Evolutionary conservation across 2,329 filamentous ascomycete genomes (phyloP), one percentile per base, ranked within the genome.

Genomic region (Botrytis galanthina): DNA sequence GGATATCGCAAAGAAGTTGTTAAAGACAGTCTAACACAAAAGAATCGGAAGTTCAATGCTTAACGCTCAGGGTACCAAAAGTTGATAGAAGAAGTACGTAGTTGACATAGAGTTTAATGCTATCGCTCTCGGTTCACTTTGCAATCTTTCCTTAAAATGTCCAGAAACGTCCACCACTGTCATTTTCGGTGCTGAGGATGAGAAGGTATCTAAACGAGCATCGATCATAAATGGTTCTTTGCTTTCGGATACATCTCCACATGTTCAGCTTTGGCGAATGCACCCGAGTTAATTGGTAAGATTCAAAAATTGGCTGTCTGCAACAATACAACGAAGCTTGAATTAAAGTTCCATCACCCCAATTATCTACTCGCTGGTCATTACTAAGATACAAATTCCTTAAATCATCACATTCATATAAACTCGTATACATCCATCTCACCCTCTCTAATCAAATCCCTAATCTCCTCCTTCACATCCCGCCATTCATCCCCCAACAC

Each of bases 401-500:
- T 16, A 4, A 29, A 57, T 12, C 6, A 57, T 29, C 6, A 14
- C 18, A 26, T 29, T 20, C 10, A 67, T 7, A 67, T 35, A 51
- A 67, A 67, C 29, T 67, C 42, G n/a, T 67, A 67, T 10, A 51
- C 44, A 26, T 35, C 29, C 29, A 18, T n/a, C 48, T 39, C 35
- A n/a, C 48, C 48, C 14, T 54, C 66, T 20, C 35, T 8, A 7
- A 69, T 3, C 48, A 57, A 7, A 0, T 7, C 32, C 26, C 6
- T 2, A 35, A 57, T 37, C 32, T 54, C 46, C 29, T 35, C 39
- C 29, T 26, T 42, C 35, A 69, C 46, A 32, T 57, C 66, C 12
- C 26, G 22, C 72, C 72, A 73, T 48, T 64, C 57, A 20, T 48
- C 35, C 26, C 57, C 42, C 42, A 76, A 37, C 42, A 60, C 60